Conservation (phyloP, 257 asterid species). For the Scutellaria barbata region DNA sequence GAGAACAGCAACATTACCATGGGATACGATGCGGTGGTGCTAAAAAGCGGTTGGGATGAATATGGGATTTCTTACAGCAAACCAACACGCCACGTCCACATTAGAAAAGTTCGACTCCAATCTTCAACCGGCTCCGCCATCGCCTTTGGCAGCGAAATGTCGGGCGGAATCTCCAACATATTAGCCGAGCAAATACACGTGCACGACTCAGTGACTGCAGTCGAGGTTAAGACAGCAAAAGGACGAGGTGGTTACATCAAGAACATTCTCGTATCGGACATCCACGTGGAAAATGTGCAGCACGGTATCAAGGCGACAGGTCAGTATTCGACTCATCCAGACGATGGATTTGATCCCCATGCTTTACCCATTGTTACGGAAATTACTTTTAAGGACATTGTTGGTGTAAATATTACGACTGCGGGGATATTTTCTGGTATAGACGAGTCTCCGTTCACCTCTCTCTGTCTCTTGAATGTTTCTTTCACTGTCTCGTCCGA, state of each 20-base stretch:
- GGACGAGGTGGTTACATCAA: slow-evolving; percentile 90
- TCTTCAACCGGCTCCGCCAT: slow-evolving; percentile 73
- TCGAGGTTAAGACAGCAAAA: slow-evolving; percentile 68
- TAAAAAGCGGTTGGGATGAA: slow-evolving; percentile 99
- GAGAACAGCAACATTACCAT: slow-evolving; percentile 87
- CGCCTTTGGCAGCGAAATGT: slow-evolving; percentile 96
- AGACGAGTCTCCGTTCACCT: slow-evolving; percentile 78
- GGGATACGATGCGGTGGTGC: slow-evolving; percentile 75
- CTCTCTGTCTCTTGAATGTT: slow-evolving; percentile 67
- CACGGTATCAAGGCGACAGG: slow-evolving; percentile 80
- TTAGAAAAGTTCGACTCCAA: slow-evolving; percentile 53
- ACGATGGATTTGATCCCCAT: slow-evolving; percentile 70
- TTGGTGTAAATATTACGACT: slow-evolving; percentile 62
- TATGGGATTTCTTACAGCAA: slow-evolving; percentile 75
- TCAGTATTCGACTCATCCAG: slow-evolving; percentile 72
- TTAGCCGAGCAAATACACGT: slow-evolving; percentile 60
- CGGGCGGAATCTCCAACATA: slow-evolving; percentile 84
- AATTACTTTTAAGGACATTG: slow-evolving; percentile 60
- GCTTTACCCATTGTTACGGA: slow-evolving; percentile 67
- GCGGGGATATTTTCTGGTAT: slow-evolving; percentile 79
- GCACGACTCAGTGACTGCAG: slow-evolving; percentile 59
- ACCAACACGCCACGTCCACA: slow-evolving; percentile 68
- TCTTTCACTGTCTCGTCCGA: slow-evolving; percentile 49
- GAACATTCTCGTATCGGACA: slow-evolving; percentile 50
- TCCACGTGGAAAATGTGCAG: slow-evolving; percentile 59